These are phyloP conservation scores for Colletotrichum tofieldiae DNA, from an alignment of 2,329 filamentous ascomycete genomes.

Conservation along the genomic window DNA sequence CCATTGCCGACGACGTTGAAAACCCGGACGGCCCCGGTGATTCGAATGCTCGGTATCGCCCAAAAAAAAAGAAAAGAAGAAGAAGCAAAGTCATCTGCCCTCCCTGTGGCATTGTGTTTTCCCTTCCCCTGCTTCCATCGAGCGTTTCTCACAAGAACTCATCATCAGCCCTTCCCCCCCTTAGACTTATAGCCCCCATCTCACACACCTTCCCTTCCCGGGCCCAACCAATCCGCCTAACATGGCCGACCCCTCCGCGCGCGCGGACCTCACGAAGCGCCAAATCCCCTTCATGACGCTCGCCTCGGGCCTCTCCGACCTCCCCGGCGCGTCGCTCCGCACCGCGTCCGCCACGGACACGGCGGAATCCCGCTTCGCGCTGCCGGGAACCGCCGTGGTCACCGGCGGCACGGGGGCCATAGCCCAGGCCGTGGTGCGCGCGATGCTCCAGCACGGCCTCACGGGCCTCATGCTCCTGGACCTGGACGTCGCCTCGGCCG, in stretches of 20 bases:
- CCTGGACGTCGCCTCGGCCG: constrained; percentile 61
- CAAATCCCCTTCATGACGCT: constrained; percentile 49
- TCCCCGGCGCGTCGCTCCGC: constrained; percentile 35
- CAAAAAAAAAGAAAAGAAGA: not conserved
- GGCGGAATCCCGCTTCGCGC: constrained; percentile 49
- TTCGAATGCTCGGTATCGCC: not conserved
- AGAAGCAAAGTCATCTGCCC: not conserved
- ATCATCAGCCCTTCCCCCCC: no score
- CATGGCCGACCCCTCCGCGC: constrained; percentile 31
- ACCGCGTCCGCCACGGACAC: constrained; percentile 30
- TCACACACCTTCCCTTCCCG: no score
- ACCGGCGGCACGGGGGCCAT: constrained; percentile 79
- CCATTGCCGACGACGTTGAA: constrained; percentile 6
- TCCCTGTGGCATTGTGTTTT: not conserved
- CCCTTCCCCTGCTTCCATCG: not conserved
- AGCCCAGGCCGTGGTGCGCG: constrained; percentile 75
- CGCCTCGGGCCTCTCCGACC: constrained; percentile 24
- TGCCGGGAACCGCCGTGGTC: constrained; percentile 60
- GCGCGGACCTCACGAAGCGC: constrained; percentile 46
- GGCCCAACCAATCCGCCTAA: not conserved
- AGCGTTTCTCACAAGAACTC: not conserved
- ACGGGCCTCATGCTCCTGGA: constrained; percentile 74
- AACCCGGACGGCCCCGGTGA: constrained; percentile 6
- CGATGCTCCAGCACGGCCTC: constrained; percentile 79
- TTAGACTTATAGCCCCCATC: no score